These are phyloP conservation scores for Groenewaldozyma auringiensis DNA, from an alignment of 1,139 yeast genomes.

Conservation along the genomic window DNA sequence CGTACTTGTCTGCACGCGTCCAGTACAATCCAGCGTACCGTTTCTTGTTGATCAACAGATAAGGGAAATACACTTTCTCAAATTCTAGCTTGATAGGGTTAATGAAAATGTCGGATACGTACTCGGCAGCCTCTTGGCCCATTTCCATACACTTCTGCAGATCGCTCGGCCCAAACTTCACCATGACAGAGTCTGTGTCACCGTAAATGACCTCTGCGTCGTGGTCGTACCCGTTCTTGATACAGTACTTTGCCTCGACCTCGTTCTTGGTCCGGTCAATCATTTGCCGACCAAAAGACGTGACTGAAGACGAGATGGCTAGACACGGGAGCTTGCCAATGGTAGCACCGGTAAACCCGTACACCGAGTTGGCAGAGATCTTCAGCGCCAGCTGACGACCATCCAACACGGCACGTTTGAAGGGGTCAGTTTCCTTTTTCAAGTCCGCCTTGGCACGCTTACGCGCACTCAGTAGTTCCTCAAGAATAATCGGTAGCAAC, in stretches of 20 bases:
- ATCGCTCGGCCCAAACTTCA: conserved; percentile 85
- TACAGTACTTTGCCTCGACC: conserved; percentile 72
- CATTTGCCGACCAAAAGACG: conserved; percentile 96
- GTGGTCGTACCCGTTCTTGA: conserved; percentile 68
- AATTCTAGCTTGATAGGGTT: conserved; percentile 91
- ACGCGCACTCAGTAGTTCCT: conserved; percentile 85
- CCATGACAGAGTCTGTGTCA: conserved; percentile 99
- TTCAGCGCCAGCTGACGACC: conserved; percentile 97
- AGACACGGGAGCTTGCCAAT: conserved; percentile 94
- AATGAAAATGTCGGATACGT: conserved; percentile 68
- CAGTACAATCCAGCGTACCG: conserved; percentile 96
- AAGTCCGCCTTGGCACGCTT: conserved; percentile 86
- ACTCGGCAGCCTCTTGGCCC: conserved; percentile 91
- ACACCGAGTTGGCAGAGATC: conserved; percentile 95
- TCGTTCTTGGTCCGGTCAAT: conserved; percentile 84
- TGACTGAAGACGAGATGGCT: conserved; percentile 91
- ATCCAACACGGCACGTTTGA: conserved; percentile 83
- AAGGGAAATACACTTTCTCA: conserved; percentile 95
- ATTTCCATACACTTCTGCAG: conserved; percentile 77
- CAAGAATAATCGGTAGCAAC: conserved; percentile 80
- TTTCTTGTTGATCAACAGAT: conserved; percentile 85
- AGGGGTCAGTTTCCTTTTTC: conserved; percentile 90
- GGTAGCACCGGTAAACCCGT: conserved; percentile 99
- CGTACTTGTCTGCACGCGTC: conserved; percentile 85
- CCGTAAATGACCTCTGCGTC: conserved; percentile 94